Conservation (phyloP, 768 basidiomycete genomes). For the Mycena vitilis region DNA sequence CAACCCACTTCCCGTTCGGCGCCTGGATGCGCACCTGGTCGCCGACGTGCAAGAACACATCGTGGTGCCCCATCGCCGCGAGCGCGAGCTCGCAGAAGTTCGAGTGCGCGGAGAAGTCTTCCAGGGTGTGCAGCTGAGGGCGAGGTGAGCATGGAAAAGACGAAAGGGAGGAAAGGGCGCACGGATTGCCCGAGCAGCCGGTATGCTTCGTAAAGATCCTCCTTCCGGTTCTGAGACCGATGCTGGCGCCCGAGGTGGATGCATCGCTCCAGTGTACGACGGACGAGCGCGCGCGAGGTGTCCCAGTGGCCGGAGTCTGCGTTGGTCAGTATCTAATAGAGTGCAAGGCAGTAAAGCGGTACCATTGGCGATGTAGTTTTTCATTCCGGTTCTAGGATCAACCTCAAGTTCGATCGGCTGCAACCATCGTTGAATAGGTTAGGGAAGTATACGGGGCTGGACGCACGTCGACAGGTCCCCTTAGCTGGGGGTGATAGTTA, state of each 20-base stretch:
- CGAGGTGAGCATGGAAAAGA: neutral
- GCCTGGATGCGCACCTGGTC: constrained; percentile 80
- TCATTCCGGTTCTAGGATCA: constrained; percentile 90
- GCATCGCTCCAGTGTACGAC: constrained; percentile 79
- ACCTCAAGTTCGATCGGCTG: constrained; percentile 87
- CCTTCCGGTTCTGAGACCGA: constrained; percentile 65
- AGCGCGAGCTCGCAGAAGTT: constrained; percentile 91
- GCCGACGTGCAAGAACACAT: constrained; percentile 91
- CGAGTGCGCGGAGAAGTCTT: constrained; percentile 91
- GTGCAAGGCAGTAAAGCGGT: neutral
- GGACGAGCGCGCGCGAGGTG: constrained; percentile 83
- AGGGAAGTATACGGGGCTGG: constrained; percentile 9
- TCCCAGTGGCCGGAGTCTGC: constrained; percentile 85
- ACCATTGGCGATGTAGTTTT: constrained; percentile 94
- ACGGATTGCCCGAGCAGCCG: constrained; percentile 81
- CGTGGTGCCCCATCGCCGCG: constrained; percentile 73
- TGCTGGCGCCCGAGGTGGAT: constrained; percentile 81
- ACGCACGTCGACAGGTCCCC: constrained; percentile 83
- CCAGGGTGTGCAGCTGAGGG: constrained; percentile 77
- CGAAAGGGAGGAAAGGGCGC: constrained; percentile 35
- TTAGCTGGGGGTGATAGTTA: constrained; percentile 77
- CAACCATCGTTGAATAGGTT: neutral
- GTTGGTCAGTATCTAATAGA: neutral
- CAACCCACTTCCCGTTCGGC: constrained; percentile 79
- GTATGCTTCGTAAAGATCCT: constrained; percentile 84